Evolutionary conservation across 2,329 filamentous ascomycete species (phyloP), one percentile per base, ranked within the genome.

Genomic region (Pyricularia pennisetigena): DNA sequence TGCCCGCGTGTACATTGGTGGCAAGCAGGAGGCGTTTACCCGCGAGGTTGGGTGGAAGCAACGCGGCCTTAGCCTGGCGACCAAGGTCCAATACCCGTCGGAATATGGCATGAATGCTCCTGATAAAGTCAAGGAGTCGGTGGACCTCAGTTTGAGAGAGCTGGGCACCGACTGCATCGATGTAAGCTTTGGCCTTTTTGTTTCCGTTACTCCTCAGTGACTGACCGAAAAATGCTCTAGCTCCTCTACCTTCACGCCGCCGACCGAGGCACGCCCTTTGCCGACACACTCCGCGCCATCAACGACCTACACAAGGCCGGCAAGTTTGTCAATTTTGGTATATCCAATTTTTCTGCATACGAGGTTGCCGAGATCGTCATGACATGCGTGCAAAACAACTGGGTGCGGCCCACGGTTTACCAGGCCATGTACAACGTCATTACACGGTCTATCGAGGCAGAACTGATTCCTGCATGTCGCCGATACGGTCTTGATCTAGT

Each of bases 361-460:
- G 93, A 97, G 76, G 91, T 97, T 10, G 93, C 93, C 0, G 93
- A 97, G 79, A 86, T 96, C 10, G 90, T 90, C 69, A 86, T 92
- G 77, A 89, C 88, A 57, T 94, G 91, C 82, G 90, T 90, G 73
- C 87, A 90, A 79, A 89, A 91, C 74, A 86, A 86, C 70, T 96
- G 91, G 91, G 90, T 96, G 20, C 86, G 89, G 57, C 93, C 93
- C 0, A 93, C 90, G 0, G 87, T 96, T 68, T 97, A 92, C 78
- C 92, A 95, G 78, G 93, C 85, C 73, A 94, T 96, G 91, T 94
- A 94, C 79, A 94, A 94, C 77, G 87, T 86, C 69, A 91, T 94
- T 72, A 92, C 88, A 26, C 87, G 92, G 67, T 86, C 85, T 68
- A 89, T 94, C 71, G 92, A 95, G 76, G 77, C 85, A 0, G 92